Evolutionary conservation across 1,284 basidiomycete genomes (phyloP).

Genomic region (Trichosporon sp.): DNA sequence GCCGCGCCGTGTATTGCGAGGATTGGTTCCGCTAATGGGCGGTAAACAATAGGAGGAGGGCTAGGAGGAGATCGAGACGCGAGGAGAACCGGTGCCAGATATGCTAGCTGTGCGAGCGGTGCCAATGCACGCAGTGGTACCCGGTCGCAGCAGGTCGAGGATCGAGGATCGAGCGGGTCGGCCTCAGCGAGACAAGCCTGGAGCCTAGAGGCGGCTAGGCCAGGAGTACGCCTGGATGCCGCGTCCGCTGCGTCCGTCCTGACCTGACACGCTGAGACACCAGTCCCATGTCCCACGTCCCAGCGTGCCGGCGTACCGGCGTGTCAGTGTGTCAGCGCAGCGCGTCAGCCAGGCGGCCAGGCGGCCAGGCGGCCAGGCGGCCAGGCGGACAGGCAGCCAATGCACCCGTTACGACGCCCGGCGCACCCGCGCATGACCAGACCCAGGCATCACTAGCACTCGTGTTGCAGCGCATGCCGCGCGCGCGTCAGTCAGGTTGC

Average conservation of each 20-base stretch:
- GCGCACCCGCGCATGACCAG: background rate
- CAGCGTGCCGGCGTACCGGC: background rate
- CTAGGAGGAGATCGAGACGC: background rate
- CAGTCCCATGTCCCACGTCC: background rate
- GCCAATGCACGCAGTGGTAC: background rate
- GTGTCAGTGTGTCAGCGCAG: background rate
- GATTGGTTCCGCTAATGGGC: conserved; percentile 1
- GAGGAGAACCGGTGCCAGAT: too few relatives aligned
- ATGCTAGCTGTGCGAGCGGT: too few relatives aligned
- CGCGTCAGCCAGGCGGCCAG: background rate
- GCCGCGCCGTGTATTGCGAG: background rate
- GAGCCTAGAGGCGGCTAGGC: background rate
- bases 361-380: background rate
- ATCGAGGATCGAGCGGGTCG: background rate
- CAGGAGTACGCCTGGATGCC: background rate
- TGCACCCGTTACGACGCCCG: background rate
- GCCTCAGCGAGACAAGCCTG: background rate
- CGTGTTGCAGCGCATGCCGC: background rate
- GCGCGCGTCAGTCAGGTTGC: background rate
- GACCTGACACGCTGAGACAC: background rate
- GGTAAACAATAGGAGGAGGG: background rate
- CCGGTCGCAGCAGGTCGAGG: background rate
- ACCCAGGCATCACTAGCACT: background rate
- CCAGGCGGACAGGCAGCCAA: background rate
- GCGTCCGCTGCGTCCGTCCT: background rate